Percentiles rank a stretch among this genome's conserved stretches.
These are phyloP conservation scores for Coprinopsis strossmayeri DNA, from an alignment of 768 basidiomycete genomes.

Conservation along the genomic window DNA sequence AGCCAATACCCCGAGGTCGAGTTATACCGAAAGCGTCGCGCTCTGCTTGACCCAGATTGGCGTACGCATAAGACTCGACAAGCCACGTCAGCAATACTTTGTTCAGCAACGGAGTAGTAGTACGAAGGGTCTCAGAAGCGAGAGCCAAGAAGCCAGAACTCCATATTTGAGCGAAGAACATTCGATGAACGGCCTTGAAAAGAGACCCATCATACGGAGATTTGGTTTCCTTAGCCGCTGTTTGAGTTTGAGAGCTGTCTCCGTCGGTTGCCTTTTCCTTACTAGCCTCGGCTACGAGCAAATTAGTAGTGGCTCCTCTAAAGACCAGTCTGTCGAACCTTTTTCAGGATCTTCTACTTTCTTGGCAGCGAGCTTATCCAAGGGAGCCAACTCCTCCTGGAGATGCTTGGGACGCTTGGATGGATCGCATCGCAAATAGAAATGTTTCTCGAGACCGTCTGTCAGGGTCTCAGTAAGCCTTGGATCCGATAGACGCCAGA, in stretches of 20 bases:
- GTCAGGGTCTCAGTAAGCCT: conserved; percentile 28
- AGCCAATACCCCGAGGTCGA: conserved; percentile 45
- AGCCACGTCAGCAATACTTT: conserved; percentile 57
- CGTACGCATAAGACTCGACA: conserved; percentile 37
- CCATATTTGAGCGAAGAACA: conserved; percentile 43
- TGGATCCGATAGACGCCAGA: conserved; percentile 36
- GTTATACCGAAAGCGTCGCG: conserved; percentile 22
- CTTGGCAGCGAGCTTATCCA: conserved; percentile 1
- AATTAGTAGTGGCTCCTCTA: too few species aligned
- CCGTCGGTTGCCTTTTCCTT: too few species aligned
- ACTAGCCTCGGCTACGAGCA: too few species aligned
- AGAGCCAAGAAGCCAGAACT: conserved; percentile 19
- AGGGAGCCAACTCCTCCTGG: background rate
- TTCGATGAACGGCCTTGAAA: conserved; percentile 39
- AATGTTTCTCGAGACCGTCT: conserved; percentile 32
- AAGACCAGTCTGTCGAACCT: too few species aligned
- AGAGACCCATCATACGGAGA: conserved; percentile 41
- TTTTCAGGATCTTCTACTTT: too few species aligned
- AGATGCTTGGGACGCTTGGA: conserved; percentile 25
- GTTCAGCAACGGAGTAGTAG: conserved; percentile 51
- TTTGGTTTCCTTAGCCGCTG: background rate
- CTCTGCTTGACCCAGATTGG: conserved; percentile 28
- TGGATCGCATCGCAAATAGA: conserved; percentile 37
- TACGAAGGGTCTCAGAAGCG: conserved; percentile 37
- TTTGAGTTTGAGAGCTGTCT: too few species aligned